Conservation (phyloP, 225 moss, liverwort and hornwort genomes). For the Bryoerythrophyllum caledonicum region DNA sequence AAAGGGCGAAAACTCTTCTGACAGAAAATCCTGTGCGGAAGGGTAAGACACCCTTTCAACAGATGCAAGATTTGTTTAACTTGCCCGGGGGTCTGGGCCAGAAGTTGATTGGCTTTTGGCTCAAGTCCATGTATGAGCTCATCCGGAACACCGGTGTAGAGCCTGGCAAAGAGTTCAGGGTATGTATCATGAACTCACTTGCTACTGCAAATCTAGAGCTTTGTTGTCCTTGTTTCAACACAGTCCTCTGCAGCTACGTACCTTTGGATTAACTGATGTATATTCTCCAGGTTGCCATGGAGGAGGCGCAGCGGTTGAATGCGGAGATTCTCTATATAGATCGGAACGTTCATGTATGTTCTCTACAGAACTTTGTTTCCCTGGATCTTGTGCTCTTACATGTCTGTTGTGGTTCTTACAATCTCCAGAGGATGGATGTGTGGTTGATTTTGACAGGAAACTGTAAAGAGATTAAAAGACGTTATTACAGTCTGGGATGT, state of each 20-base stretch:
- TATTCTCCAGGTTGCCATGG: constrained; percentile 83
- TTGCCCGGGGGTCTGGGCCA: constrained; percentile 80
- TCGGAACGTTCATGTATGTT: constrained; percentile 78
- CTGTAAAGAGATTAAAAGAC: constrained; percentile 69
- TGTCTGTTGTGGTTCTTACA: constrained; percentile 12
- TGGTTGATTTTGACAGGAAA: constrained; percentile 43
- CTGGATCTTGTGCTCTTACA: background rate
- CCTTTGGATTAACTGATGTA: constrained; percentile 17
- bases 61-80: constrained; percentile 59
- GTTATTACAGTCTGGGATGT: constrained; percentile 86
- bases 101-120: constrained; percentile 74
- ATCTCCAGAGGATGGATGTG: background rate
- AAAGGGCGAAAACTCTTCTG: constrained; percentile 64
- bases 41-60: constrained; percentile 55
- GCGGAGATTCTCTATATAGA: constrained; percentile 77
- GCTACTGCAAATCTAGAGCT: background rate
- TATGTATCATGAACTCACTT: constrained; percentile 20
- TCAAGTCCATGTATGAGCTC: constrained; percentile 86
- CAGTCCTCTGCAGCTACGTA: constrained; percentile 4
- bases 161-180: constrained; percentile 98
- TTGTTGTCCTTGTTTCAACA: constrained; percentile 7
- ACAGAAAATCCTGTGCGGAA: constrained; percentile 45
- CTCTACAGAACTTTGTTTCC: constrained; percentile 10
- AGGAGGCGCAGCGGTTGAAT: constrained; percentile 68
- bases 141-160: constrained; percentile 93